These are phyloP conservation scores for Gelatoporia subvermispora DNA, from an alignment of 768 basidiomycete genomes.

Conservation along the genomic window DNA sequence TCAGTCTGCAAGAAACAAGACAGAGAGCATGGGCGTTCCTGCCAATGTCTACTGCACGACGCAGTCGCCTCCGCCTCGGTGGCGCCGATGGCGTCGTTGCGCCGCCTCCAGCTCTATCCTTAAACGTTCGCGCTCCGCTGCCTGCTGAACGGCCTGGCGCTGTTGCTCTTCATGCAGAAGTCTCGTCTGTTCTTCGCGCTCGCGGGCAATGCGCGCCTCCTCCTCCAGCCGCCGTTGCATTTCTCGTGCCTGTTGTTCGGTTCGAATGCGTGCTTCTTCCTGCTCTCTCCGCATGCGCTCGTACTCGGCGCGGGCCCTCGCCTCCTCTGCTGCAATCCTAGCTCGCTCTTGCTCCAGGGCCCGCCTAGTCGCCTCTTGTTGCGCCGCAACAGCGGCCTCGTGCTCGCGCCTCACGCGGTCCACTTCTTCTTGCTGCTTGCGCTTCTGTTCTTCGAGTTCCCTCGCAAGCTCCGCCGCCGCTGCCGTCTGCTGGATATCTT, in stretches of 20 bases:
- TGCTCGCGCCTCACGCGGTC: conserved; percentile 4
- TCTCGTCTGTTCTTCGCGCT: not conserved
- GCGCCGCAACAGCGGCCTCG: not conserved
- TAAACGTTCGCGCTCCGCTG: not conserved
- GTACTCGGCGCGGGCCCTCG: not conserved
- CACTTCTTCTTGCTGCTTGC: conserved; percentile 45
- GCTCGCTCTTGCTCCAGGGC: not conserved
- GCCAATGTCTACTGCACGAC: no score
- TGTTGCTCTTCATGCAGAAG: not conserved
- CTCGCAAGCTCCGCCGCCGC: conserved; percentile 49
- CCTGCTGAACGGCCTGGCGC: not conserved
- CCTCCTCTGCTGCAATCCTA: not conserved
- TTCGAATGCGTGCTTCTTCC: not conserved
- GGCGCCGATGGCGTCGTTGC: not conserved
- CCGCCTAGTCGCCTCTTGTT: not conserved
- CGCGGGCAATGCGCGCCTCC: not conserved
- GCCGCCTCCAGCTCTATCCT: not conserved
- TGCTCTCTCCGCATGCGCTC: not conserved
- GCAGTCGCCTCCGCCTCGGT: not conserved
- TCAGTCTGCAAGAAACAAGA: no score
- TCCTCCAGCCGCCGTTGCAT: not conserved
- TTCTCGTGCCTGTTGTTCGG: not conserved
- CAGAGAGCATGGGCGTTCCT: no score
- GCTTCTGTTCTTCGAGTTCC: conserved; percentile 43
- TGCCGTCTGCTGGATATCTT: conserved; percentile 43